A percentile compares a stretch with the other conserved stretches of the same genome.
phyloP scores from a whole-genome alignment of 495 filamentous ascomycete genomes.

The Penicillium subrubescens region DNA sequence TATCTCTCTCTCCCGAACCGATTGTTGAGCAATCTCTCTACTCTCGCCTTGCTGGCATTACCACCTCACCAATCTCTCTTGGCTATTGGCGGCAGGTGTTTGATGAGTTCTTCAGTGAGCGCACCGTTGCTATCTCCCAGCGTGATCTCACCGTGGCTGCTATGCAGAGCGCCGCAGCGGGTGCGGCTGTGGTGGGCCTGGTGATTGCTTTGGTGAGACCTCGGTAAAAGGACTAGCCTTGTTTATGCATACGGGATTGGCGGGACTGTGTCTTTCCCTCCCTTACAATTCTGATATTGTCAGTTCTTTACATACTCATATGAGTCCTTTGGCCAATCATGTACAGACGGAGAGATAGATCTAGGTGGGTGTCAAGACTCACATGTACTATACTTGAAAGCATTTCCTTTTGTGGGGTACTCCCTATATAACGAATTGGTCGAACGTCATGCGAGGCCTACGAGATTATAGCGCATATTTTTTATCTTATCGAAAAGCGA shows the following conservation, averaged over 20 bases:
- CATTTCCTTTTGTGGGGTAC: background rate
- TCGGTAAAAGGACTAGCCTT: slow-evolving; percentile 30
- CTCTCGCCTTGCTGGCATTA: slow-evolving; percentile 28
- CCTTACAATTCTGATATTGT: background rate
- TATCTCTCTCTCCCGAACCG: slow-evolving; percentile 12
- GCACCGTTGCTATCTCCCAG: slow-evolving; percentile 65
- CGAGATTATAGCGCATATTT: background rate
- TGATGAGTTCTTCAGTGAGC: slow-evolving; percentile 66
- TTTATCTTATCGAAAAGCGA: background rate
- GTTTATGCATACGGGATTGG: slow-evolving; percentile 1
- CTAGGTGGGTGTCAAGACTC: slow-evolving; percentile 7
- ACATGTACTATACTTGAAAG: slow-evolving; percentile 15
- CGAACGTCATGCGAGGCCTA: background rate
- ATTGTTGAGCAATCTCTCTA: slow-evolving; percentile 23
- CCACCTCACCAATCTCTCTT: slow-evolving; percentile 26
- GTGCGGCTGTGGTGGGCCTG: slow-evolving; percentile 63
- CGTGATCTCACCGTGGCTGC: slow-evolving; percentile 72
- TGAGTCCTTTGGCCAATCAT: slow-evolving; percentile 5
- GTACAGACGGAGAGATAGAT: slow-evolving; percentile 23
- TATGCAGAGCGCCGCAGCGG: slow-evolving; percentile 71
- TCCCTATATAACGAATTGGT: background rate
- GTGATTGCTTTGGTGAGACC: slow-evolving; percentile 61
- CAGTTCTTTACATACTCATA: background rate
- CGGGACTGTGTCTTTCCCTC: background rate
- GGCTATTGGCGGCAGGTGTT: slow-evolving; percentile 54